Percentiles rank a stretch among this genome's conserved stretches.
These are phyloP conservation scores for Penicillium glabrum DNA, from an alignment of 2,329 filamentous ascomycete species.

Conservation along the genomic window DNA sequence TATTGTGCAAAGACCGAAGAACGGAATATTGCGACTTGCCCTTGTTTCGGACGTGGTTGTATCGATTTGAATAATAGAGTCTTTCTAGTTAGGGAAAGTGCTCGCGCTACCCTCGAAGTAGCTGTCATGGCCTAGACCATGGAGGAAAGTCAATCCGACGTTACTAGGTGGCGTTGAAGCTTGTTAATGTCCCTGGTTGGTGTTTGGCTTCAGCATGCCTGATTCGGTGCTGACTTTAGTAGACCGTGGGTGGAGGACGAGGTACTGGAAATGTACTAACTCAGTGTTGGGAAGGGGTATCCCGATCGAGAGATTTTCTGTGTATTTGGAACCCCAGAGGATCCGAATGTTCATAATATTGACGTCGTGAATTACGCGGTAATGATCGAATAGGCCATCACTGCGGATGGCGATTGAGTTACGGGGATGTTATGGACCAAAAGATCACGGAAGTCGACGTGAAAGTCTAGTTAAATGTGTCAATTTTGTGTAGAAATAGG, in stretches of 20 bases:
- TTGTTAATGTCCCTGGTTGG: constrained; percentile 18
- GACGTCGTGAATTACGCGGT: constrained; percentile 24
- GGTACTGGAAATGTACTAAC: constrained; percentile 18
- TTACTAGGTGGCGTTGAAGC: constrained; percentile 13
- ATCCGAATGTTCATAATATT: constrained; percentile 17
- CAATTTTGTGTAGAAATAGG: constrained; percentile 17
- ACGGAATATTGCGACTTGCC: neutral
- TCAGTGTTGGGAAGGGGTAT: neutral
- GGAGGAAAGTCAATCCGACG: constrained; percentile 26
- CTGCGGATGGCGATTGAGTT: neutral
- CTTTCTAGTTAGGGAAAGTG: neutral
- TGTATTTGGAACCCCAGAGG: neutral
- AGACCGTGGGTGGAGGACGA: constrained; percentile 12
- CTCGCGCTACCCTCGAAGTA: neutral
- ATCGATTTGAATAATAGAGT: neutral
- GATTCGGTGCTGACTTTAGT: constrained; percentile 6
- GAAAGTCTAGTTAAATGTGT: constrained; percentile 6
- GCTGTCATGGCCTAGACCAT: constrained; percentile 17
- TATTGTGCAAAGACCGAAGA: neutral
- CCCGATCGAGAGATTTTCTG: neutral
- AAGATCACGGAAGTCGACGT: neutral
- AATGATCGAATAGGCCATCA: constrained; percentile 18
- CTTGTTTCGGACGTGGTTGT: neutral
- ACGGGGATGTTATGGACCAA: neutral
- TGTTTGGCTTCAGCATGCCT: constrained; percentile 1